Percentiles rank a stretch among this genome's conserved stretches.
Conservation (phyloP, 2,329 filamentous ascomycete genomes). For the Penicillium oxalicum region DNA sequence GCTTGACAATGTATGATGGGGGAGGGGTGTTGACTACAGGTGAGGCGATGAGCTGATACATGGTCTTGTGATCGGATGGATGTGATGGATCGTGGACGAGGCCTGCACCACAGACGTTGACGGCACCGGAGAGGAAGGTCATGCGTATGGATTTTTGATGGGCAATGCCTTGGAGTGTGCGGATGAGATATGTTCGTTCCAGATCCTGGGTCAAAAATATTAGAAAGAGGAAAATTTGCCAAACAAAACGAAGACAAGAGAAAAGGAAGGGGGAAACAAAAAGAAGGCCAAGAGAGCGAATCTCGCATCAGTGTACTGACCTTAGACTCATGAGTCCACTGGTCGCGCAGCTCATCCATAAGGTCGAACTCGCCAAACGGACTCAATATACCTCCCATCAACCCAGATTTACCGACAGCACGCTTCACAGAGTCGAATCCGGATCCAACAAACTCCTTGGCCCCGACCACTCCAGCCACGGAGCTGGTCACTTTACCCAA, state of each 20-base stretch:
- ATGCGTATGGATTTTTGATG: slow-evolving; percentile 94
- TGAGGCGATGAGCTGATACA: slow-evolving; percentile 96
- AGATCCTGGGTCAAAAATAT: slow-evolving; percentile 57
- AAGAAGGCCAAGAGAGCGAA: too few relatives aligned
- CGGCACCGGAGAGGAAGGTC: slow-evolving; percentile 88
- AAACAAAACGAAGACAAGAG: too few relatives aligned
- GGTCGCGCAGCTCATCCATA: slow-evolving; percentile 86
- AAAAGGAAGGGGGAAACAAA: background rate
- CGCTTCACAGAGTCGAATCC: slow-evolving; percentile 95
- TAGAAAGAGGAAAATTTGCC: too few relatives aligned
- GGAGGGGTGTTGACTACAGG: slow-evolving; percentile 87
- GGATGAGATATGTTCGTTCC: slow-evolving; percentile 91
- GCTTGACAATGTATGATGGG: slow-evolving; percentile 77
- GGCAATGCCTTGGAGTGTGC: slow-evolving; percentile 88
- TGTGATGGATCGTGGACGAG: slow-evolving; percentile 89
- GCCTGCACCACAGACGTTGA: slow-evolving; percentile 86
- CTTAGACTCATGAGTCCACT: slow-evolving; percentile 98
- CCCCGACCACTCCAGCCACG: slow-evolving; percentile 90
- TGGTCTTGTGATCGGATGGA: slow-evolving; percentile 92
- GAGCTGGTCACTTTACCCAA: slow-evolving; percentile 92
- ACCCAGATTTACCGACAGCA: slow-evolving; percentile 85
- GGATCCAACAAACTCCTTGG: slow-evolving; percentile 84
- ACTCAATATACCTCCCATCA: slow-evolving; percentile 94
- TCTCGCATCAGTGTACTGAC: slow-evolving; percentile 32
- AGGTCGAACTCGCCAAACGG: slow-evolving; percentile 95